Evolutionary conservation across 106 monocot genomes (phyloP).

Genomic region (Apostasia ramifera): DNA sequence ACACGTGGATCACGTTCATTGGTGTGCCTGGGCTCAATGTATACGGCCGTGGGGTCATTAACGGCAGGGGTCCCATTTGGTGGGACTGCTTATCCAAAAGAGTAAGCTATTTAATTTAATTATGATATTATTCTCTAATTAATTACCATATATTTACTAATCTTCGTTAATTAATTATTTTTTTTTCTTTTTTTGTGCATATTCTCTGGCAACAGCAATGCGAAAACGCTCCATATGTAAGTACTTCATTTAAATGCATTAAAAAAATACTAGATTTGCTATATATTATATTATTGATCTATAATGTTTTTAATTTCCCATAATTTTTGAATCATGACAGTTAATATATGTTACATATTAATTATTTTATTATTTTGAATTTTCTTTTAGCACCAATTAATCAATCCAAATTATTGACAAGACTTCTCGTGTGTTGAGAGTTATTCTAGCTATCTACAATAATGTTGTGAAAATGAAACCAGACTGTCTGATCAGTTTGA

Average conservation of each 20-base stretch:
- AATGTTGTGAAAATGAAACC: too few species aligned
- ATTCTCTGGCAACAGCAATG: background rate
- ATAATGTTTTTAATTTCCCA: too few species aligned
- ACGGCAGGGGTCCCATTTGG: slow-evolving; percentile 16
- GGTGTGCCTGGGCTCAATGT: background rate
- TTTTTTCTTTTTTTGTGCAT: background rate
- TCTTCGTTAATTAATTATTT: background rate
- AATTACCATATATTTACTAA: background rate
- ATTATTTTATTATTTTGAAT: too few species aligned
- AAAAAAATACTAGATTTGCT: background rate
- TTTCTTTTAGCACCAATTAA: too few species aligned
- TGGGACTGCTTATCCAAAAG: slow-evolving; percentile 2
- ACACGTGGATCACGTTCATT: slow-evolving; percentile 14
- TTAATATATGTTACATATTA: too few species aligned
- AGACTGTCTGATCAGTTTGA: background rate
- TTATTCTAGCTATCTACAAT: too few species aligned
- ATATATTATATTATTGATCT: background rate
- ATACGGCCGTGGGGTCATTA: slow-evolving; percentile 3
- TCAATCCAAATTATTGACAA: too few species aligned
- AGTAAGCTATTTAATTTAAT: background rate
- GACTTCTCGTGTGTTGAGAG: too few species aligned
- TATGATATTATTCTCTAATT: background rate
- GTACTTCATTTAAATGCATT: background rate
- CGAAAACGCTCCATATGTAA: slow-evolving; percentile 8
- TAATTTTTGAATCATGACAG: too few species aligned